Conservation (phyloP, 371 early-diverging fungal species). For the Nematocida displodere region DNA sequence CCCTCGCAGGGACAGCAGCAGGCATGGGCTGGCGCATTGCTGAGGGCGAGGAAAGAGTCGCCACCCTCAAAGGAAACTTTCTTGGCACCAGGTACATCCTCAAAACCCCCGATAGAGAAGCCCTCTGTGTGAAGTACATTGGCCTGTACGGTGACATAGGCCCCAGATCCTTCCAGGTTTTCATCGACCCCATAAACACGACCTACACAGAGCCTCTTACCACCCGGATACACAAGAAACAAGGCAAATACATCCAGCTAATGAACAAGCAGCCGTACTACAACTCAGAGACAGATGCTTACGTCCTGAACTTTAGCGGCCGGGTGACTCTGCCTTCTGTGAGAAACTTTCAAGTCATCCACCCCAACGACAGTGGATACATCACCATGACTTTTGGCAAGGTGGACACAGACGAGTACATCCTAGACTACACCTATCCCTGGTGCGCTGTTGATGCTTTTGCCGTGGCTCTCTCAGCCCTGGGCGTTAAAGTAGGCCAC, state of each 20-base stretch:
- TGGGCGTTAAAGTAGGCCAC: conserved; percentile 61
- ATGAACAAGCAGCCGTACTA: conserved; percentile 65
- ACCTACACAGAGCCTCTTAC: background rate
- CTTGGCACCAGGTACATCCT: conserved; percentile 38
- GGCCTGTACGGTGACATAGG: conserved; percentile 28
- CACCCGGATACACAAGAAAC: conserved; percentile 27
- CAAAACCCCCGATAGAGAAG: background rate
- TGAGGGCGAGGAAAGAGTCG: conserved; percentile 5
- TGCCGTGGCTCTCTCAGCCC: conserved; percentile 78
- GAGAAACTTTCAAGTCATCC: conserved; percentile 89
- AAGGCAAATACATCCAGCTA: conserved; percentile 44
- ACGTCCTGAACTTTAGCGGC: conserved; percentile 84
- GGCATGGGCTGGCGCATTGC: conserved; percentile 32
- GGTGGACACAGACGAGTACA: conserved; percentile 72
- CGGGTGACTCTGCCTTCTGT: conserved; percentile 83
- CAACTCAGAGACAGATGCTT: conserved; percentile 79
- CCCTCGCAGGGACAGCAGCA: background rate
- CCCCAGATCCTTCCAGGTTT: conserved; percentile 30
- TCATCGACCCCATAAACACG: conserved; percentile 1
- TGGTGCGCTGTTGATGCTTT: conserved; percentile 82
- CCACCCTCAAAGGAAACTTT: conserved; percentile 16
- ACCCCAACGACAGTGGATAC: conserved; percentile 66
- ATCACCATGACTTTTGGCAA: conserved; percentile 88
- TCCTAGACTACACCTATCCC: conserved; percentile 86
- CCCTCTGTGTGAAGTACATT: conserved; percentile 29